Conservation (phyloP, 768 basidiomycete species). For the Amanita molliuscula region DNA sequence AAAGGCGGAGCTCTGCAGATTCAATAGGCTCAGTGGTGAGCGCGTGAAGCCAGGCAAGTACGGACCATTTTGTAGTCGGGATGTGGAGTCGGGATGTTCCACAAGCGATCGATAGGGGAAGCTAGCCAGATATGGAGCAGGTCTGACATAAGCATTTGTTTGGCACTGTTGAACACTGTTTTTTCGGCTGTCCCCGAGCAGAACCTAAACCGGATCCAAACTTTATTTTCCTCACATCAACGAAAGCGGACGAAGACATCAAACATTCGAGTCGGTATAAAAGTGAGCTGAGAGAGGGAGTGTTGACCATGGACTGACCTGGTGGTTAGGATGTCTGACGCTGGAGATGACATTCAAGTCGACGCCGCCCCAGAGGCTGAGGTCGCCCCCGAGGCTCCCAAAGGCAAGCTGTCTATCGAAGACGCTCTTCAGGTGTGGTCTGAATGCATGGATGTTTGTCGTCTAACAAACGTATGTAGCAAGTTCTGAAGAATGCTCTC, state of each 20-base stretch:
- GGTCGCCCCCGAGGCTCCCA: slow-evolving; percentile 82
- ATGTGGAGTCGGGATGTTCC: background rate
- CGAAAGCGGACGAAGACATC: slow-evolving; percentile 95
- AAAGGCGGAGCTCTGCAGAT: slow-evolving; percentile 56
- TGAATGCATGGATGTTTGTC: background rate
- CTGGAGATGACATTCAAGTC: slow-evolving; percentile 89
- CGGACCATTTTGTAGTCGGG: slow-evolving; percentile 28
- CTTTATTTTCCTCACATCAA: slow-evolving; percentile 70
- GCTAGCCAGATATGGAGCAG: too few species aligned
- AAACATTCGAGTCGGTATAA: slow-evolving; percentile 5
- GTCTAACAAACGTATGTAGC: slow-evolving; percentile 32
- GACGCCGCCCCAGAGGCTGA: slow-evolving; percentile 69
- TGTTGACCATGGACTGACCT: background rate
- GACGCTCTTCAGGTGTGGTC: slow-evolving; percentile 72
- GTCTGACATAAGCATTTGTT: too few species aligned
- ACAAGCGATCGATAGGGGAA: too few species aligned
- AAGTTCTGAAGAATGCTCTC: slow-evolving; percentile 98
- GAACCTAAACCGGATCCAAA: slow-evolving; percentile 37
- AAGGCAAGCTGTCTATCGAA: slow-evolving; percentile 93
- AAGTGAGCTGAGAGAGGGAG: slow-evolving; percentile 7
- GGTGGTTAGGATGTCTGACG: slow-evolving; percentile 78
- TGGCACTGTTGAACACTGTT: too few species aligned
- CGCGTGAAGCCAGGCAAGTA: background rate
- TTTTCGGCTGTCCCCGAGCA: slow-evolving; percentile 38
- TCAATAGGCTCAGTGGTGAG: background rate